Base-by-base conservation (phyloP, 2,329 filamentous ascomycete genomes). In the Penicillium sp. region DNA sequence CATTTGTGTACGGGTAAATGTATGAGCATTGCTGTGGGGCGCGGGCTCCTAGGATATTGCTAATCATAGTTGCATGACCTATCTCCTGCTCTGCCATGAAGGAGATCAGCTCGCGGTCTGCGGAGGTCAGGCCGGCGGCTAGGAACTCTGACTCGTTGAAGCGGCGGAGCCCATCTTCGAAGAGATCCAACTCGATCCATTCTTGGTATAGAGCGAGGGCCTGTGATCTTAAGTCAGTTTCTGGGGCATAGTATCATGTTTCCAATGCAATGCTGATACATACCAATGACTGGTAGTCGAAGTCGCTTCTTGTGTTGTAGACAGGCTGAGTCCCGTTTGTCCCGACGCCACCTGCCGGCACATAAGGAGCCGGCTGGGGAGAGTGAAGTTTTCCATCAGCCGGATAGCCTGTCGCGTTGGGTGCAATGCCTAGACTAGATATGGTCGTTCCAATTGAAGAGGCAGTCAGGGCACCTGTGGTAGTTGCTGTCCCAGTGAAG, bases 101-200 rank as follows among this genome's bases (percentile, higher is more conserved):
- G 57, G 85, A 72, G 38, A 93, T 82, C 49, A 93, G 73, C 47
- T 76, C 81, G 8, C 86, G 80, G 60, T 91, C 87, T 62, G 88
- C 81, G 10, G 82, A 76, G 6, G 74, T 84, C 12, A 95, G 72
- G 2, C 87, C 87, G 22, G 80, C 83, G 1, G 76, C 80, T 6
- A 80, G 74, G 57, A 91, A 93, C 13, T 93, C 86, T 28, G 80
- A 75, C 0, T 76, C 80, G 1, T 81, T 82, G 69, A 88, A 93
- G 0, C 75, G 80, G 0, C 80, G 81, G 3, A 93, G 77, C 12
- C 86, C 88, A 64, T 86, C 83, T 67, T 88, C 83, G 78, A 93
- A 93, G 12, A 89, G 77, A 64, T 93, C 89, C 1, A 93, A 77
- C 71, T 93, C 88, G 46, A 92, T 89, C 80, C 82, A 93, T 69